A percentile compares a stretch with the other conserved stretches of the same genome.
Conservation (phyloP, 176 grass and related monocot species). For the Zea mays region DNA sequence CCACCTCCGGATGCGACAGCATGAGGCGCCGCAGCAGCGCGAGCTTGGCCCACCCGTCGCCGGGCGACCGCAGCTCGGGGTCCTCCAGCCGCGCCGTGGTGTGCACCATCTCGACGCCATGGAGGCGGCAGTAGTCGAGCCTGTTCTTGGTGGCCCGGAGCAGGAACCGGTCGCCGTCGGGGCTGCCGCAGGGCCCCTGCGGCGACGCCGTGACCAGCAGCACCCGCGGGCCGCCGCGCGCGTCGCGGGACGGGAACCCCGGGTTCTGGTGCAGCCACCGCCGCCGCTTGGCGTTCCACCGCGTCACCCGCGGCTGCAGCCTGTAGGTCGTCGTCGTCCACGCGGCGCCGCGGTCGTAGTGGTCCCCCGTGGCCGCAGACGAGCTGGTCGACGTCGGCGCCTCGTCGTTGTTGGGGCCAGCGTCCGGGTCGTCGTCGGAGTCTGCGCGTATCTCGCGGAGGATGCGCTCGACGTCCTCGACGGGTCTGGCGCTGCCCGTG, state of each 20-base stretch:
- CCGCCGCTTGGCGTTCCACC: conserved; percentile 58
- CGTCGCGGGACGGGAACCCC: conserved; percentile 50
- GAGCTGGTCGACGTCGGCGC: too few species aligned
- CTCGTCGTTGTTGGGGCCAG: too few species aligned
- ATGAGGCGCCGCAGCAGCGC: conserved; percentile 65
- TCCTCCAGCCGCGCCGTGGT: conserved; percentile 31
- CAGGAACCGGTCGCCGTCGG: conserved; percentile 61
- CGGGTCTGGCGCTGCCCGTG: neutral
- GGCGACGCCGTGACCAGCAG: conserved; percentile 64
- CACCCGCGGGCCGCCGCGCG: conserved; percentile 41
- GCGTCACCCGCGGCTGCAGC: conserved; percentile 47
- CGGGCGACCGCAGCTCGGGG: neutral
- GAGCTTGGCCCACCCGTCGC: conserved; percentile 66
- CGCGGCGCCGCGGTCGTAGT: conserved; percentile 10
- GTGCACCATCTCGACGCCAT: conserved; percentile 68
- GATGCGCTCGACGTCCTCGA: conserved; percentile 51
- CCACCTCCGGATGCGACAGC: conserved; percentile 78
- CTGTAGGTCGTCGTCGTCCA: conserved; percentile 32
- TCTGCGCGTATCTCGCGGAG: conserved; percentile 4
- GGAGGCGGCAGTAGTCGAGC: conserved; percentile 77
- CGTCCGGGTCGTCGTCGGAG: too few species aligned
- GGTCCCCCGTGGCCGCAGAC: too few species aligned
- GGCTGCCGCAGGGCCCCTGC: conserved; percentile 52
- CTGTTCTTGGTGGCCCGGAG: conserved; percentile 73
- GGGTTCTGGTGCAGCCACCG: conserved; percentile 55